phyloP scores from a whole-genome alignment of 2,329 filamentous ascomycete genomes.

The Ceratocystis colombiana region DNA sequence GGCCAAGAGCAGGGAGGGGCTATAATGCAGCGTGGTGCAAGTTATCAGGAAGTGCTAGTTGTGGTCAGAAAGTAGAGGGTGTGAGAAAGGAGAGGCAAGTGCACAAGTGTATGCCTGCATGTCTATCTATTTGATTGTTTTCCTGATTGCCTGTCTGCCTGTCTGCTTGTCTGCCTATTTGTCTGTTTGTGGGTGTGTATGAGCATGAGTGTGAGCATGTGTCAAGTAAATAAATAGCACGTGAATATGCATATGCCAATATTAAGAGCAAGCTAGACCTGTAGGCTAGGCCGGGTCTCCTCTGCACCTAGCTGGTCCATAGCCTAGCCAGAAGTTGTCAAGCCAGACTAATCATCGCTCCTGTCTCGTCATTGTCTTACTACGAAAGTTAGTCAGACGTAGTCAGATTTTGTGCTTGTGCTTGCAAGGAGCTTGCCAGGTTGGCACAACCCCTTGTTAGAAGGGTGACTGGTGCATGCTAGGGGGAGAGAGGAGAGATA shows the following conservation, averaged over 20 bases:
- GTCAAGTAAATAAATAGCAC: neutral
- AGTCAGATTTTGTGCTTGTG: neutral
- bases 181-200: neutral
- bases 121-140: too few relatives aligned
- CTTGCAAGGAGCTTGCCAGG: neutral
- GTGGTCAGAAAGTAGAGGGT: too few relatives aligned
- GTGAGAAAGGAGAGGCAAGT: too few relatives aligned
- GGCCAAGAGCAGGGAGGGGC: too few relatives aligned
- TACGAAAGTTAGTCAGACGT: neutral
- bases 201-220: neutral
- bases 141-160: neutral
- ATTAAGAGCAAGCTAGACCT: neutral
- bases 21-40: too few relatives aligned
- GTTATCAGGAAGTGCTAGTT: too few relatives aligned
- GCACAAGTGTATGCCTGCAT: too few relatives aligned
- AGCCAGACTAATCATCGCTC: neutral
- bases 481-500: neutral
- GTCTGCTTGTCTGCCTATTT: neutral
- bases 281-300: neutral
- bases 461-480: neutral
- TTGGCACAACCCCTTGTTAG: slow-evolving; percentile 1
- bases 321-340: neutral
- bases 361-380: slow-evolving; percentile 8
- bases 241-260: slow-evolving; percentile 3
- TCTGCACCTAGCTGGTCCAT: neutral